These are phyloP conservation scores for Suhomyces sp. DNA, from an alignment of 805 yeast genomes.

Conservation along the genomic window DNA sequence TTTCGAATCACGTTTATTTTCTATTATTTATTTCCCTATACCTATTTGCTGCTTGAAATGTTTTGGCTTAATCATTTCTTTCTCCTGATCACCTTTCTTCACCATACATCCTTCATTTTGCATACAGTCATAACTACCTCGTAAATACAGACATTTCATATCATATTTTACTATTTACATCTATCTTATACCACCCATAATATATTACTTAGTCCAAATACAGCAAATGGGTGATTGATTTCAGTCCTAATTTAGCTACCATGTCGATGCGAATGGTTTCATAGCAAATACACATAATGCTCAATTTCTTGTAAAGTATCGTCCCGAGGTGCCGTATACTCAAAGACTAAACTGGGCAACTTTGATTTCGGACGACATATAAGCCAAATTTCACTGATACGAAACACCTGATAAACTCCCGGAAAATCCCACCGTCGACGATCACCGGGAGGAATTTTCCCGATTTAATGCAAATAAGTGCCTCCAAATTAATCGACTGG, in stretches of 20 bases:
- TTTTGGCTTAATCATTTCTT: background rate
- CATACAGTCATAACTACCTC: background rate
- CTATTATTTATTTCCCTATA: background rate
- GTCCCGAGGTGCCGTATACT: background rate
- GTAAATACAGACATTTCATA: background rate
- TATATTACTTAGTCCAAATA: background rate
- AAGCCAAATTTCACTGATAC: background rate
- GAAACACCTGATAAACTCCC: background rate
- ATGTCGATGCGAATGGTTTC: background rate
- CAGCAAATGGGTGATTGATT: background rate
- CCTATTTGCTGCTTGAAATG: background rate
- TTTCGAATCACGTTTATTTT: background rate
- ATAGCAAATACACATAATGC: background rate
- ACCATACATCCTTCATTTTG: background rate
- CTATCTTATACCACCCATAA: background rate
- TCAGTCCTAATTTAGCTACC: background rate
- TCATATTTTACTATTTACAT: background rate
- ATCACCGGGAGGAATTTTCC: background rate
- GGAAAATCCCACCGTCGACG: background rate
- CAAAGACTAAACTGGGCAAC: background rate
- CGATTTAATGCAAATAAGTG: background rate
- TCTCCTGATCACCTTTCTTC: background rate
- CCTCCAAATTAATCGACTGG: background rate
- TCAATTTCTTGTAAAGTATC: background rate
- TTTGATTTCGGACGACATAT: background rate